Evolutionary conservation across 306 rosid genomes (phyloP), one percentile per base, ranked within the genome.

Genomic region (Sicyos baderoa): DNA sequence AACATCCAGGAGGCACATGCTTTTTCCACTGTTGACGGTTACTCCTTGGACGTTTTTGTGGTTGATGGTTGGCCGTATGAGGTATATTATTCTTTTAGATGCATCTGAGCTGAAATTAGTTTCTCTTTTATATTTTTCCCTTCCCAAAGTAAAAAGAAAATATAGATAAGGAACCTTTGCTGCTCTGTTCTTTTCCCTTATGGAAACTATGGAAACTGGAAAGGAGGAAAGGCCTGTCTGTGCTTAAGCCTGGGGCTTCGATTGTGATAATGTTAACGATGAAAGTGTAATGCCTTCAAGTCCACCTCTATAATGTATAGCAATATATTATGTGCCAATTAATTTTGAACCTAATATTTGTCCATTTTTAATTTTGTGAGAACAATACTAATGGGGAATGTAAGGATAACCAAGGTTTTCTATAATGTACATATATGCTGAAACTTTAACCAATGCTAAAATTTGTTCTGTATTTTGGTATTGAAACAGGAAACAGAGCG

Each of bases 1-100:
- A 90, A 94, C 77, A 94, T 94, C 78, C 99, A 90, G 81, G 99
- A 94, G 81, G 99, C 99, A 25, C 99, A 88, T 88, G 99, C 91
- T 66, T 94, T 94, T 83, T 94, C 97, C 63, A 94, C 97, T 14
- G 73, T 78, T 21, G 97, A 94, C 70, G 97, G 99, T 70, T 94
- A 79, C 84, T 90, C 99, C 58, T 82, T 94, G 77, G 99, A 94
- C 58, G 99, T 94, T 77, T 94, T 94, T 87, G 99, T 94, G 71
- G 97, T 94, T 71, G 99, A 90, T 42, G 99, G 99, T 60, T 94
- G 99, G 99, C 92, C 92, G 70, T 82, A 86, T 52, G 97, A 94
- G 95, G 99, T 94, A 85, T 27, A 71, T 63, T 58, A 18, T 14
- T 42, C 40, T 63, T 67, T 45, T 77, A 66, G n/a, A 12, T 27